Evolutionary conservation across 2,329 filamentous ascomycete genomes (phyloP).

Genomic region (Didymella sp.): DNA sequence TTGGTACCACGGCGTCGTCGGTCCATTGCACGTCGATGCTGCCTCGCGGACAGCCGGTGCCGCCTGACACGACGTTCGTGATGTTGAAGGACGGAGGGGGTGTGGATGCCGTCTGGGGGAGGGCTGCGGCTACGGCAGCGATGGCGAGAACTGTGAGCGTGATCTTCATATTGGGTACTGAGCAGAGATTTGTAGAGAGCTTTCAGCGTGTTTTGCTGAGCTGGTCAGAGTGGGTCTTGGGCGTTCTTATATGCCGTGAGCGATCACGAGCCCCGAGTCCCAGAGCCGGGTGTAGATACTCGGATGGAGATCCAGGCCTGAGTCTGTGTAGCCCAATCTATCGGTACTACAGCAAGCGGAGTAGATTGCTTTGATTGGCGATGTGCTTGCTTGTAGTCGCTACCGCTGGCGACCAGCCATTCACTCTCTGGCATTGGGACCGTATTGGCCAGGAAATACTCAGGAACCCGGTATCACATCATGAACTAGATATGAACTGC

Average conservation of each 20-base stretch:
- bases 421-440: not conserved
- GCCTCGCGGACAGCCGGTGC: conserved; percentile 47
- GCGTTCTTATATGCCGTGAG: not conserved
- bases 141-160: not conserved
- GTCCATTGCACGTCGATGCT: conserved; percentile 46
- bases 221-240: not conserved
- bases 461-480: not conserved
- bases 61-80: conserved; percentile 40
- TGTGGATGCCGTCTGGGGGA: conserved; percentile 11
- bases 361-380: conserved; percentile 1
- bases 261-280: not conserved
- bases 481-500: not conserved
- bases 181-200: not conserved
- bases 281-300: not conserved
- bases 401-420: not conserved
- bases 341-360: conserved; percentile 3
- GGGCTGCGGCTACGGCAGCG: conserved; percentile 4
- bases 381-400: not conserved
- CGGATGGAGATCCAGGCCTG: conserved; percentile 2
- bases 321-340: conserved; percentile 7
- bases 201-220: not conserved
- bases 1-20: conserved; percentile 40
- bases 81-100: conserved; percentile 43
- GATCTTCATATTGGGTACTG: not conserved
- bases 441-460: not conserved